These are phyloP conservation scores for Penstemon eatonii DNA, from an alignment of 257 asterid genomes.

Conservation along the genomic window DNA sequence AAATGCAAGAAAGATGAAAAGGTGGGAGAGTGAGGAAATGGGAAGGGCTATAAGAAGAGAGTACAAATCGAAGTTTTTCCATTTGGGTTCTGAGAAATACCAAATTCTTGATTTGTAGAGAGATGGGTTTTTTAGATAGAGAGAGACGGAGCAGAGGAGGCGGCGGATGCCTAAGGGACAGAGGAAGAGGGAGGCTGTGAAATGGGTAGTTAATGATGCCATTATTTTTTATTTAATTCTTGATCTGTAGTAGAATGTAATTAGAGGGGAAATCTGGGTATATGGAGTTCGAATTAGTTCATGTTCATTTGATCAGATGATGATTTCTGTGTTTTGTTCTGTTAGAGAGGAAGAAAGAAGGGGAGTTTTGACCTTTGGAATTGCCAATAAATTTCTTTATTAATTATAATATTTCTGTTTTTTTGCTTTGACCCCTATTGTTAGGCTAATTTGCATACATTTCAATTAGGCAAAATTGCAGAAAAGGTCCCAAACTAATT, in stretches of 20 bases:
- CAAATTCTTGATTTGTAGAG: constrained; percentile 62
- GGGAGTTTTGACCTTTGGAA: constrained; percentile 18
- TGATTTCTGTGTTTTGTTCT: background rate
- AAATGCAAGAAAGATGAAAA: constrained; percentile 54
- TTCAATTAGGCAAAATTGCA: no score
- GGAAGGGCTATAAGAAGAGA: constrained; percentile 61
- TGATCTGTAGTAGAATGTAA: background rate
- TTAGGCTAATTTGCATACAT: no score
- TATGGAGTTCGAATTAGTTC: background rate
- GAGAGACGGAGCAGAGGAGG: constrained; percentile 51
- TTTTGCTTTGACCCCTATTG: no score
- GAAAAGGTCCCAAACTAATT: no score
- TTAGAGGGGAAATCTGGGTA: no score
- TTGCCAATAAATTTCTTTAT: no score
- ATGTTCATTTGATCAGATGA: constrained; percentile 5
- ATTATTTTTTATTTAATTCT: constrained; percentile 20
- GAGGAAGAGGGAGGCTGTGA: constrained; percentile 68
- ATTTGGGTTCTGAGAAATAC: constrained; percentile 74
- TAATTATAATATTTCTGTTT: no score
- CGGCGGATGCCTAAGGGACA: constrained; percentile 70
- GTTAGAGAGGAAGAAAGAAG: background rate
- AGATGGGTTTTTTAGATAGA: constrained; percentile 66
- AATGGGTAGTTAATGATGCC: constrained; percentile 79
- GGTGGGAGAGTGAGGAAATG: constrained; percentile 54
- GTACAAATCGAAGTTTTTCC: constrained; percentile 74